Percentiles rank a stretch among this genome's conserved stretches.
Evolutionary conservation across 2,329 filamentous ascomycete genomes (phyloP).

Genomic region (Aspergillus jensenii): DNA sequence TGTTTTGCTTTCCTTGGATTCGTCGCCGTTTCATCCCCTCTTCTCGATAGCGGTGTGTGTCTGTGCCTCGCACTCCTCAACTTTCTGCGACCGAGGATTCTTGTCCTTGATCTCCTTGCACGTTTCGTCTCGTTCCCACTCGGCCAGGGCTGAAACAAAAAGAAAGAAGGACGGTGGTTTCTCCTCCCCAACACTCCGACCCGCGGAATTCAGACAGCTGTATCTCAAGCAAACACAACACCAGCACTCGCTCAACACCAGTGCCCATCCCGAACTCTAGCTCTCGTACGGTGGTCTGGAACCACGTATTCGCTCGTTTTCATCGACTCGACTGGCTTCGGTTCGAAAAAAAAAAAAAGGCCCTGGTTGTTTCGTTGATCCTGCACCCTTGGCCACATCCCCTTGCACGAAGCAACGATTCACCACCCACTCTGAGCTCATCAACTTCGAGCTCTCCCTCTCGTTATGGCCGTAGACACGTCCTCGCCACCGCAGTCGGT

Average conservation of each 20-base stretch:
- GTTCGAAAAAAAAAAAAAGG: background rate
- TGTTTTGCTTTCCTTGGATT: constrained; percentile 4
- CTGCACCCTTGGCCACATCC: constrained; percentile 4
- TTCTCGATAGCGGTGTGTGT: background rate
- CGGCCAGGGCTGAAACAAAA: constrained; percentile 3
- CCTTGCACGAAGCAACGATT: constrained; percentile 6
- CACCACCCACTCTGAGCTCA: constrained; percentile 10
- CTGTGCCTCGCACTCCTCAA: background rate
- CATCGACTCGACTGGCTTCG: background rate
- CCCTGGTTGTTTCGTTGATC: constrained; percentile 7
- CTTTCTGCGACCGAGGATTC: background rate
- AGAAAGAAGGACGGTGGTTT: background rate
- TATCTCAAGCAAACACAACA: background rate
- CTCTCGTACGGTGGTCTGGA: constrained; percentile 14
- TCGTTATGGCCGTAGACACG: constrained; percentile 37
- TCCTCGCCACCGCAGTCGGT: constrained; percentile 30
- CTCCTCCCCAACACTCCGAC: constrained; percentile 1
- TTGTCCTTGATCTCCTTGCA: constrained; percentile 1
- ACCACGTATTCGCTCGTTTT: constrained; percentile 15
- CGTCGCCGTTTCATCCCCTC: background rate
- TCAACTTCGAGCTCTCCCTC: constrained; percentile 8
- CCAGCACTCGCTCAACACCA: background rate
- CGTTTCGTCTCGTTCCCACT: background rate
- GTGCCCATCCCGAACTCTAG: background rate
- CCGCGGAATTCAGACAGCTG: background rate